Conservation (phyloP, 1,284 basidiomycete species). For the Cutaneotrichosporon sp. region DNA sequence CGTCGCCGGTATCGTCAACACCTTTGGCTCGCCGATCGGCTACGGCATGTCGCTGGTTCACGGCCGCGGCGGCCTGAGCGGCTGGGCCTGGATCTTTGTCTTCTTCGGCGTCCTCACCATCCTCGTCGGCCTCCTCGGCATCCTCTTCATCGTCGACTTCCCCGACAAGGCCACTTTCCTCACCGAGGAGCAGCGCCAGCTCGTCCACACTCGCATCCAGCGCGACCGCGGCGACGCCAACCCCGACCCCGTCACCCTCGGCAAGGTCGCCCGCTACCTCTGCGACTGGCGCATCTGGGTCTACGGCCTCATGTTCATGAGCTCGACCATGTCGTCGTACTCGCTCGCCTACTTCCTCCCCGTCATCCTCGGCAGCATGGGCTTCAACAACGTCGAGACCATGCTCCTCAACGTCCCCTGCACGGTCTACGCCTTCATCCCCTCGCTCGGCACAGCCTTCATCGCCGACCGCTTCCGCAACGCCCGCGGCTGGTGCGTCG, state of each 20-base stretch:
- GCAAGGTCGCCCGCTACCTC: slow-evolving; percentile 45
- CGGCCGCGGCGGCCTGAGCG: slow-evolving; percentile 5
- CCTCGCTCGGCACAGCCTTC: slow-evolving; percentile 45
- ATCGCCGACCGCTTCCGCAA: slow-evolving; percentile 39
- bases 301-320: slow-evolving; percentile 53
- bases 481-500: slow-evolving; percentile 7
- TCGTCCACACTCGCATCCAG: slow-evolving; percentile 18
- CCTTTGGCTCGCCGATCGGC: slow-evolving; percentile 16
- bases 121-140: slow-evolving; percentile 12
- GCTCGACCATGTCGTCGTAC: slow-evolving; percentile 22
- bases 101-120: slow-evolving; percentile 20
- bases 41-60: slow-evolving; percentile 17
- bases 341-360: slow-evolving; percentile 52
- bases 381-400: slow-evolving; percentile 42
- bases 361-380: slow-evolving; percentile 52
- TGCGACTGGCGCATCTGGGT: slow-evolving; percentile 54
- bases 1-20: slow-evolving; percentile 22
- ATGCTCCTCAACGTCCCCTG: slow-evolving; percentile 52
- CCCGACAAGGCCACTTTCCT: slow-evolving; percentile 23
- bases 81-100: slow-evolving; percentile 26
- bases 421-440: slow-evolving; percentile 46
- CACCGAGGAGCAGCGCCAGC: slow-evolving; percentile 11
- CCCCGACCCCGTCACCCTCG: slow-evolving; percentile 49
- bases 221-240: slow-evolving; percentile 46
- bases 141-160: slow-evolving; percentile 18